Base-by-base conservation (phyloP, 2,329 filamentous ascomycete species). In the Blastomyces silverae region DNA sequence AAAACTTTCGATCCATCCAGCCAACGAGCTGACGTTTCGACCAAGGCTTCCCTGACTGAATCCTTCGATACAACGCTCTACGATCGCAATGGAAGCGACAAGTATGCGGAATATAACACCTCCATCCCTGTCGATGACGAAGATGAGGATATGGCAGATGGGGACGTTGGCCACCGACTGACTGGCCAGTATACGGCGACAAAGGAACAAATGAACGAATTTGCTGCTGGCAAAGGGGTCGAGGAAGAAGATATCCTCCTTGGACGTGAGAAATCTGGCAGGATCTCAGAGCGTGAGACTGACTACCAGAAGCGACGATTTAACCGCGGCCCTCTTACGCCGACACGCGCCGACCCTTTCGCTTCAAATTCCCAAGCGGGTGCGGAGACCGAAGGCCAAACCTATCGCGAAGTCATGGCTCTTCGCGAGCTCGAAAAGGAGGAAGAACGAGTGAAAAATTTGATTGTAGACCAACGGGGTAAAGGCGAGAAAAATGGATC, bases 291-390 rank as follows among this genome's bases (percentile, higher is more conserved):
- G 74, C 89, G 94, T 72, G 93, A 97, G 81, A 95, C 92, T 68
- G 93, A 97, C 74, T 99, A 99, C 76, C 95, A 99, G 79, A 96
- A 96, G 79, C 90, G 92, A 69, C 87, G 92, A 66, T 95, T 96
- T 77, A 88, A 96, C 75, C 91, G 94, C 67, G 87, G 86, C 62
- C 73, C 77, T 57, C 82, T 97, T 68, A 94, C 91, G 28, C 92
- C 92, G 4, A 92, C 90, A 10, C 87, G 91, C 72, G 90, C 88
- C 67, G 92, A 96, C 74, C 88, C 91, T 39, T 96, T 96, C 73
- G 89, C 90, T 34, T 85, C 88, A 68, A 90, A 92, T 73, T 81
- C 85, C 67, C 85, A 90, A 74, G 85, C 84, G 59, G 87, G 86
- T 65, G 84, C 84, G 31, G 81, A 84, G 37, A 85, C 85, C 64